Evolutionary conservation across 1,139 yeast species (phyloP).

Genomic region (Magnusiomyces suaveolens): DNA sequence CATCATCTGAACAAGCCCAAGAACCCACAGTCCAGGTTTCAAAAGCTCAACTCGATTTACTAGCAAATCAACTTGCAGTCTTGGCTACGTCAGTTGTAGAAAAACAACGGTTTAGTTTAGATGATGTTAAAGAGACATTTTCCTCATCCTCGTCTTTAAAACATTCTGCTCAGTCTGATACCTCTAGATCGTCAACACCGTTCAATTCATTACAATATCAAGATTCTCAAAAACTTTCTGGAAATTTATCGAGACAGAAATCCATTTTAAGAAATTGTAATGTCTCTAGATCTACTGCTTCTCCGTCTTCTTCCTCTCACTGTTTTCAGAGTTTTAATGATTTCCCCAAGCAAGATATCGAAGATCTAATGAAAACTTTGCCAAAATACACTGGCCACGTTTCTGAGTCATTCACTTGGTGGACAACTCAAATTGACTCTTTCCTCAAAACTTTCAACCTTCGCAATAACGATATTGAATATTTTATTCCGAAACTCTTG

Average conservation of each 20-base stretch:
- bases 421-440: constrained; percentile 14
- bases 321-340: background rate
- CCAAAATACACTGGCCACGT: constrained; percentile 13
- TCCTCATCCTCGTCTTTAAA: background rate
- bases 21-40: constrained; percentile 11
- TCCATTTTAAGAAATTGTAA: background rate
- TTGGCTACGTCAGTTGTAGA: constrained; percentile 14
- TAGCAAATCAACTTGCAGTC: constrained; percentile 8
- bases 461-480: constrained; percentile 9
- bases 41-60: constrained; percentile 11
- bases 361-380: constrained; percentile 9
- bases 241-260: background rate
- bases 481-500: constrained; percentile 10
- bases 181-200: background rate
- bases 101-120: constrained; percentile 1
- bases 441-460: constrained; percentile 13
- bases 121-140: background rate
- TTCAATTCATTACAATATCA: background rate
- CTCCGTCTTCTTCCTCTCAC: background rate
- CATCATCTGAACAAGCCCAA: background rate
- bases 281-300: background rate
- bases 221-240: background rate
- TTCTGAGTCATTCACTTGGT: constrained; percentile 13
- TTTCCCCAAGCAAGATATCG: constrained; percentile 8
- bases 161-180: background rate